Conservation (phyloP, 1,139 yeast species). For the Pichia sp. region DNA sequence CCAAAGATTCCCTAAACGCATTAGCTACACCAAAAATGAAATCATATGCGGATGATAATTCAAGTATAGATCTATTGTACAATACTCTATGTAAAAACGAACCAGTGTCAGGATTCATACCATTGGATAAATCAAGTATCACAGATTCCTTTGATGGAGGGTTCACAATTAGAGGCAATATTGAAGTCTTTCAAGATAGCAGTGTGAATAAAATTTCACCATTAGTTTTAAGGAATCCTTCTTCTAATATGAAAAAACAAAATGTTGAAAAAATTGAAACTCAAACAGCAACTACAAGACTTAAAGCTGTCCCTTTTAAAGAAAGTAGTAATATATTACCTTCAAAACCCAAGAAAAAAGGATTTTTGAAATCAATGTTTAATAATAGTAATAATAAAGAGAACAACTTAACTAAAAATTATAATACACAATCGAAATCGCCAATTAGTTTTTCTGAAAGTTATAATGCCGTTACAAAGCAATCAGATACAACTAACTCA, state of each 20-base stretch:
- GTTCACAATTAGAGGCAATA: conserved; percentile 45
- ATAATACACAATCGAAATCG: neutral
- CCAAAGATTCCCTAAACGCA: conserved; percentile 30
- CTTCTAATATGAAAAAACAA: conserved; percentile 47
- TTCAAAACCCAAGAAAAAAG: conserved; percentile 6
- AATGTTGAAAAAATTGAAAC: conserved; percentile 19
- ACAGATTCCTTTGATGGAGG: conserved; percentile 30
- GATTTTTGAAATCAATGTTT: conserved; percentile 14
- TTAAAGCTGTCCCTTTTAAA: neutral
- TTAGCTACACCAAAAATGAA: conserved; percentile 11
- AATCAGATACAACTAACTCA: too few species aligned
- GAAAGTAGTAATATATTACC: neutral
- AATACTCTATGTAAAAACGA: conserved; percentile 24
- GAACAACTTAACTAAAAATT: conserved; percentile 1
- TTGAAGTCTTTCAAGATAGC: conserved; percentile 42
- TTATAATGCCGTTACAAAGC: too few species aligned
- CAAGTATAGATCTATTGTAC: conserved; percentile 23
- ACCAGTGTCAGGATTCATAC: conserved; percentile 30
- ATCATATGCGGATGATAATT: neutral
- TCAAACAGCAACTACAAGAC: neutral
- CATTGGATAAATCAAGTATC: conserved; percentile 13
- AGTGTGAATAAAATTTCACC: conserved; percentile 46
- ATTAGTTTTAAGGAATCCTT: conserved; percentile 46
- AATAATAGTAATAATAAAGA: conserved; percentile 5
- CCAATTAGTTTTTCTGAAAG: neutral